Evolutionary conservation across 1,284 basidiomycete genomes (phyloP), one percentile per base, ranked within the genome.

Genomic region (Caloboletus firmus): DNA sequence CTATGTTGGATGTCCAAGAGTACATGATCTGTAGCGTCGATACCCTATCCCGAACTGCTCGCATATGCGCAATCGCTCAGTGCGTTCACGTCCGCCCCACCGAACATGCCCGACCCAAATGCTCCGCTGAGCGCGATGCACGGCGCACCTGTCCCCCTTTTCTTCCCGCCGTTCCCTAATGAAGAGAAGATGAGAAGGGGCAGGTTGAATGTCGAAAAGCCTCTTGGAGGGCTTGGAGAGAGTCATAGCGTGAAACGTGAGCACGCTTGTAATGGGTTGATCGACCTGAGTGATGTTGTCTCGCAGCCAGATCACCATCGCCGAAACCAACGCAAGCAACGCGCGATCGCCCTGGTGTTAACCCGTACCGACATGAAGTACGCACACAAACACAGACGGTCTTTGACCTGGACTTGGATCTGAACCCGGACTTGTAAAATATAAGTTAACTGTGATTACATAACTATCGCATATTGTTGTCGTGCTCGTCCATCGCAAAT

Each of bases 161-260:
- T 92, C 77, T 89, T 89, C 73, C 90, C 89, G 22, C 89, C 89
- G 11, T 92, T 91, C 68, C 89, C 89, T 1, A 91, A 90, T 64
- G 90, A 91, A 74, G 89, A 90, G 68, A 91, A 89, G 70, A 91
- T 92, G 89, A 83, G 89, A 40, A 78, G 82, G 35, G 89, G 89
- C 0, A 80, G 80, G 54, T 80, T 92, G 69, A 89, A 88, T 64
- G 81, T 83, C 24, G 87, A 91, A 67, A 86, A 83, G 22, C 87
- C 89, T 1, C 76, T 92, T 49, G 89, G 87, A 5, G 67, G 81
- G 35, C 76, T 88, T 37, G 89, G 89, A 31, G 89, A 92, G 72
- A 89, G 84, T 5, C 87, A 90, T 66, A 85, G 91, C 54, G 88
- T 87, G 49, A 76, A 81, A 71, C 79, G 89, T 90, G 66, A 69